These are phyloP conservation scores for Scutellaria baicalensis DNA, from an alignment of 257 asterid genomes.

Conservation along the genomic window DNA sequence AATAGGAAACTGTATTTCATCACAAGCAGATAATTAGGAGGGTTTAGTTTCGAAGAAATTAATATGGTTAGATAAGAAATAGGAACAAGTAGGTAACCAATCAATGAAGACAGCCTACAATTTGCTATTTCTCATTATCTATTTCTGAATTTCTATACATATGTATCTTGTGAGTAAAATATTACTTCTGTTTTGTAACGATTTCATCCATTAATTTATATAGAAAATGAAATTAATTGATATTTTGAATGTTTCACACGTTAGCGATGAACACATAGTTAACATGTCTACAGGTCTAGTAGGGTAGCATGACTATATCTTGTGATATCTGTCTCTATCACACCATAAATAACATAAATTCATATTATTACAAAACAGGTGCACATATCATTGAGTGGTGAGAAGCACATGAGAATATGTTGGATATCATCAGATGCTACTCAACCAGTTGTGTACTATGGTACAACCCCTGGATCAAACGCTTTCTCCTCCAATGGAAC, in stretches of 20 bases:
- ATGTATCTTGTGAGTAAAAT: neutral
- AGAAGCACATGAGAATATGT: constrained; percentile 47
- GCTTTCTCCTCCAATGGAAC: constrained; percentile 41
- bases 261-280: too few species aligned
- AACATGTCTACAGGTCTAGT: too few species aligned
- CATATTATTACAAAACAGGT: constrained; percentile 37
- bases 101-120: neutral
- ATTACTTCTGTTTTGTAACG: too few species aligned
- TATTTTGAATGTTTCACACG: too few species aligned
- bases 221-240: too few species aligned
- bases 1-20: too few species aligned
- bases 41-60: neutral
- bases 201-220: too few species aligned
- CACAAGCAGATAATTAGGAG: neutral
- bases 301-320: too few species aligned
- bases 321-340: neutral
- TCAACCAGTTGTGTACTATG: constrained; percentile 48
- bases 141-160: too few species aligned
- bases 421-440: constrained; percentile 52
- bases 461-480: constrained; percentile 41
- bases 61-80: neutral
- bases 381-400: constrained; percentile 56
- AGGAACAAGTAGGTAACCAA: neutral
- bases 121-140: neutral
- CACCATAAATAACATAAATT: too few species aligned